phyloP scores from a whole-genome alignment of 2,329 filamentous ascomycete species.

The Cladophialophora exuberans region DNA sequence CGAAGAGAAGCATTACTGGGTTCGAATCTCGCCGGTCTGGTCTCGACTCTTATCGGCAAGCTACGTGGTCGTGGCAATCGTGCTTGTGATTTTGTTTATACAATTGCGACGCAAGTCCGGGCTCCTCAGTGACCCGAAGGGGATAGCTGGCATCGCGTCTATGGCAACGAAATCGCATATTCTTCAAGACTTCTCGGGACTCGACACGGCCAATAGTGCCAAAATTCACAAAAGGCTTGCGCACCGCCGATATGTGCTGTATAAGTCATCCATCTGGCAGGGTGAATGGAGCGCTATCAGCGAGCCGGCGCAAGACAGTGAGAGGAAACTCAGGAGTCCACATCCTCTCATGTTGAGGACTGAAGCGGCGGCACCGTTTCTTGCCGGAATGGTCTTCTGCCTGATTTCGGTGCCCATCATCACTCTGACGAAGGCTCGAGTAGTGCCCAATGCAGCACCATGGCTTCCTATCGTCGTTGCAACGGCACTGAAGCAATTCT shows the following conservation, averaged over 20 bases:
- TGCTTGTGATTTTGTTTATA: slow-evolving; percentile 46
- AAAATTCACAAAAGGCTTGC: slow-evolving; percentile 52
- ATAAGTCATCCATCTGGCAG: slow-evolving; percentile 57
- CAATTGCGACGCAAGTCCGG: slow-evolving; percentile 53
- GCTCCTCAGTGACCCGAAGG: slow-evolving; percentile 52
- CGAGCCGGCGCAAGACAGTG: slow-evolving; percentile 35
- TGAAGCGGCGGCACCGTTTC: slow-evolving; percentile 45
- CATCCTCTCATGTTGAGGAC: slow-evolving; percentile 51
- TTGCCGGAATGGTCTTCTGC: slow-evolving; percentile 45
- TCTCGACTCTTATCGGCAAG: slow-evolving; percentile 48
- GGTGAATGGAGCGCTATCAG: slow-evolving; percentile 48
- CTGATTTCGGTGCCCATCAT: slow-evolving; percentile 46
- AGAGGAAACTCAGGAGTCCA: slow-evolving; percentile 41
- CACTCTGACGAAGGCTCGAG: slow-evolving; percentile 44
- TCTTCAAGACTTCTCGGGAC: slow-evolving; percentile 51
- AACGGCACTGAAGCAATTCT: slow-evolving; percentile 51
- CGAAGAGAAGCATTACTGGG: slow-evolving; percentile 38
- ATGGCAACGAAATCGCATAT: slow-evolving; percentile 56
- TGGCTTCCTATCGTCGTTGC: slow-evolving; percentile 52
- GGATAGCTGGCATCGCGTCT: slow-evolving; percentile 55
- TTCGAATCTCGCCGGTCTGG: slow-evolving; percentile 49
- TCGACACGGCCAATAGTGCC: slow-evolving; percentile 47
- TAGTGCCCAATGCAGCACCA: slow-evolving; percentile 45
- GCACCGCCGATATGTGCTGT: slow-evolving; percentile 52
- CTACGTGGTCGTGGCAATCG: slow-evolving; percentile 46